Evolutionary conservation across 2,329 filamentous ascomycete genomes (phyloP), one percentile per base, ranked within the genome.

Genomic region (Aspergillus ibericus): DNA sequence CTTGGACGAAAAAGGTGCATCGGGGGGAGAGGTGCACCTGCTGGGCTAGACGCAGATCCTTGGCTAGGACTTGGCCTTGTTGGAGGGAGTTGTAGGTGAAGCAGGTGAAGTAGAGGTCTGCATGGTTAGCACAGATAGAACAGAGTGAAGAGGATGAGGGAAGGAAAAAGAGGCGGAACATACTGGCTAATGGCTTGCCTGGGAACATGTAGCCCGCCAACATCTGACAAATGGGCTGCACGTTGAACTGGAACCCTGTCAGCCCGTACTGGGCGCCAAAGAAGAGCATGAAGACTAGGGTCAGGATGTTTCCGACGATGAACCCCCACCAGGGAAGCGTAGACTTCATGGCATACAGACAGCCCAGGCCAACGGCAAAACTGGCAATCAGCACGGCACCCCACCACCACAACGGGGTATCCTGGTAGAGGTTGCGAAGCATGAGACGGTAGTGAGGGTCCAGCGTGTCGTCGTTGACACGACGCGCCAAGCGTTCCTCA

Each of bases 81-180:
- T 53, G 36, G 2, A 53, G 38, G 27, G 51, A 44, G 36, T 53
- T 53, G 40, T 53, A 53, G 22, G 51, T 53, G 36, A 53, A 53
- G 25, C 51, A 53, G n/a, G 51, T 53, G 51, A 53, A 53, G 25
- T 53, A 53, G 38, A 53, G 51, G 13, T 53, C 51, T 44, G 36
- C 1, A 6, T 2, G 27, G 36, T 42, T 34, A 42, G 40, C 22
- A 32, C 10, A n/a, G 29, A 13, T 9, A 4, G 32, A 8, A 18
- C 13, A 5, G 10, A 25, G 2, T 2, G n/a, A 4, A 5, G 3
- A 42, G 18, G 16, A 44, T n/a, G n/a, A n/a, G n/a, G n/a, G n/a
- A n/a, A n/a, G n/a, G n/a, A n/a, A n/a, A n/a, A n/a, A n/a, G n/a
- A n/a, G n/a, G n/a, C n/a, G n/a, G n/a, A 4, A 53, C 50, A 4